Conservation (phyloP, 176 grass and related monocot genomes). For the Otatea glauca region DNA sequence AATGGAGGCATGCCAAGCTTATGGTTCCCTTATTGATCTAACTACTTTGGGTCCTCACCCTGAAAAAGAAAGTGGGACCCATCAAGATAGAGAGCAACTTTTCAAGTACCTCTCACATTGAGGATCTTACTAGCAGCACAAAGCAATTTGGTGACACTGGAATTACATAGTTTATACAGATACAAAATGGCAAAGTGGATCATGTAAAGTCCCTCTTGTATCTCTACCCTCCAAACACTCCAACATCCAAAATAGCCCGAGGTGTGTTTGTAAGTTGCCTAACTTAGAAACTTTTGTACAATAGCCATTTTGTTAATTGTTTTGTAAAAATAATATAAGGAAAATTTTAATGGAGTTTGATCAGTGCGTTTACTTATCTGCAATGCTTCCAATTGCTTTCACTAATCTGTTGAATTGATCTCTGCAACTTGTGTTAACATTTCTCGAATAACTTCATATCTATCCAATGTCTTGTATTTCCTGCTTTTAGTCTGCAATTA, state of each 20-base stretch:
- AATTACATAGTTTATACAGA: constrained; percentile 38
- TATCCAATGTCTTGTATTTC: not conserved
- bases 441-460: not conserved
- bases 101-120: constrained; percentile 40
- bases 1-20: constrained; percentile 51
- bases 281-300: not conserved
- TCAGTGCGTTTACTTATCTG: not conserved
- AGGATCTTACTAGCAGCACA: constrained; percentile 35
- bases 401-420: not conserved
- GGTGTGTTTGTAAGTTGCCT: constrained; percentile 34
- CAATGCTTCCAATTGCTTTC: not conserved
- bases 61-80: constrained; percentile 31
- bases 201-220: constrained; percentile 26
- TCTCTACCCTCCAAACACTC: constrained; percentile 11
- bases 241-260: not conserved
- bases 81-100: constrained; percentile 37
- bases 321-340: not conserved
- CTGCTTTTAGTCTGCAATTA: not conserved
- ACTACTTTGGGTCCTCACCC: constrained; percentile 58
- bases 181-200: constrained; percentile 39
- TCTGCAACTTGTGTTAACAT: not conserved
- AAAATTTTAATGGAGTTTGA: not conserved
- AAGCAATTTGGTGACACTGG: constrained; percentile 43
- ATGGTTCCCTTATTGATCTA: constrained; percentile 51
- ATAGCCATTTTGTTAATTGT: not conserved